Evolutionary conservation across 2,329 filamentous ascomycete genomes (phyloP), one percentile per base, ranked within the genome.

Genomic region (Penicillium sp.): DNA sequence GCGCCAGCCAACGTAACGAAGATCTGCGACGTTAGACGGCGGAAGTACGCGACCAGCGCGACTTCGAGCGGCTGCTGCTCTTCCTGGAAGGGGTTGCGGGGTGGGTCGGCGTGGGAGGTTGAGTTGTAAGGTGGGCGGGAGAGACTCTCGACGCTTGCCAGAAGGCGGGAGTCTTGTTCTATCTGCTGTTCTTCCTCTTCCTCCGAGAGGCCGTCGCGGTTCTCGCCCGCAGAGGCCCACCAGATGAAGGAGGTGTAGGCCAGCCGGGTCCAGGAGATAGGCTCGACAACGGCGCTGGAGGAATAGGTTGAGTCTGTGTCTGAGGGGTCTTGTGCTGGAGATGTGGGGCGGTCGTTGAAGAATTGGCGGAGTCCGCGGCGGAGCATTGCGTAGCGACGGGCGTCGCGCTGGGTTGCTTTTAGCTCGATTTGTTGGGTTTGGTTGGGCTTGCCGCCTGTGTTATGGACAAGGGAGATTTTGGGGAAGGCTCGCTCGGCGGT

Each of bases 401-500:
- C 82, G 73, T 99, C 94, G 41, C 94, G 87, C 71, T 97, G 93
- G 0, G 92, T 96, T 1, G 94, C 93, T 75, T 88, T 92, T 54
- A 97, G 77, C 15, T 66, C 60, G 3, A 69, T 61, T 5, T 65
- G 56, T 58, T 74, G 68, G 19, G 63, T 58, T 3, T 65, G 52
- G 29, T 69, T 71, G 27, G 64, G 59, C 15, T 84, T 80, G 38
- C 82, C 79, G 5, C 87, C 86, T 52, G 84, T 81, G 3, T 86
- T 82, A 36, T 80, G 68, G 47, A 79, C 77, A 15, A 79, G 83
- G 68, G 91, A 87, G 23, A 97, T 84, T 4, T 83, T 86, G 0
- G 93, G 93, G 87, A 92, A 97, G 19, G 83, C 77, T 65, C 82
- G 87, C 63, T 84, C 81, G 27, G 81, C 79, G 8, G 83, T 83